Conservation (phyloP, 805 yeast species). For the Lipomyces orientalis region DNA sequence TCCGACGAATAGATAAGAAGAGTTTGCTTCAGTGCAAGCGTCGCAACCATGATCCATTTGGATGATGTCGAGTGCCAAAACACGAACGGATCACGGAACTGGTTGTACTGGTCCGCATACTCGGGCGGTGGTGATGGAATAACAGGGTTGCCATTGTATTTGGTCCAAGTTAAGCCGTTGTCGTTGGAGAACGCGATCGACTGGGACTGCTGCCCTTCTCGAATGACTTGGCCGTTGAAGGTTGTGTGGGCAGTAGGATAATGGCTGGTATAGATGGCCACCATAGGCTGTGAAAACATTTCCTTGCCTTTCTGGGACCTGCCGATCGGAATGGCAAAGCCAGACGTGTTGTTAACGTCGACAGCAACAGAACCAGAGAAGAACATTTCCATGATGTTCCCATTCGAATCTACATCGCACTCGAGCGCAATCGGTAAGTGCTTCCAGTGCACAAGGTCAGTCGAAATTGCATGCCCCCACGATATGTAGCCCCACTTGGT, state of each 20-base stretch:
- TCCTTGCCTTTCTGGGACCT: neutral
- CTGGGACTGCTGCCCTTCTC: neutral
- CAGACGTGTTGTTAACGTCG: constrained; percentile 49
- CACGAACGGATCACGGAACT: constrained; percentile 26
- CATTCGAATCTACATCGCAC: constrained; percentile 42
- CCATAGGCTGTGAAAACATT: neutral
- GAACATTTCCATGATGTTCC: constrained; percentile 23
- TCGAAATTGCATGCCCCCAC: constrained; percentile 17
- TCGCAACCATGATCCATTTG: constrained; percentile 21
- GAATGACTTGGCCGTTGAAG: neutral
- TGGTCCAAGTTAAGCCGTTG: constrained; percentile 13
- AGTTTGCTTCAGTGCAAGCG: constrained; percentile 10
- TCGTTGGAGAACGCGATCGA: constrained; percentile 5
- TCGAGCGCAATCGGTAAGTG: constrained; percentile 44
- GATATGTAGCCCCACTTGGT: constrained; percentile 11
- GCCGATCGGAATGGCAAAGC: constrained; percentile 36
- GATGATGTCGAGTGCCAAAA: constrained; percentile 14
- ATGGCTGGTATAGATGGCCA: neutral
- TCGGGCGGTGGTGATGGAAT: constrained; percentile 7
- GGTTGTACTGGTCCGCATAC: constrained; percentile 17
- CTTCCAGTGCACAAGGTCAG: constrained; percentile 11
- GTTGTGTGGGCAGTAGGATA: constrained; percentile 8
- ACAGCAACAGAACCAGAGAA: neutral
- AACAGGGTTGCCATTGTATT: constrained; percentile 8
- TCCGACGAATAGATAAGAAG: constrained; percentile 13